phyloP scores from a whole-genome alignment of 1,139 yeast species.

The Candida buenavistaensis region DNA sequence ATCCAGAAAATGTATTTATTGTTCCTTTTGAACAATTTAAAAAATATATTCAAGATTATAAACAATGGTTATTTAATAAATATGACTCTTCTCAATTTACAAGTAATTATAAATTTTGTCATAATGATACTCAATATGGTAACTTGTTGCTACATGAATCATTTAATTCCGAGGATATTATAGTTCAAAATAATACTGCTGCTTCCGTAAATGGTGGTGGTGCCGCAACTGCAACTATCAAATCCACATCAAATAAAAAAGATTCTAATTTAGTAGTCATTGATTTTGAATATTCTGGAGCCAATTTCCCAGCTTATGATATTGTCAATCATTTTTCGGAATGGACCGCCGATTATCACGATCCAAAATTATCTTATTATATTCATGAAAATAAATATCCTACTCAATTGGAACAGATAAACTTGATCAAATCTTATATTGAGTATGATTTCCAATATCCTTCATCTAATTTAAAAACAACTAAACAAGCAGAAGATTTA shows the following conservation, averaged over 20 bases:
- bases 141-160: slow-evolving; percentile 61
- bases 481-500: slow-evolving; percentile 19
- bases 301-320: slow-evolving; percentile 89
- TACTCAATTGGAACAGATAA: slow-evolving; percentile 60
- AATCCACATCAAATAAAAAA: slow-evolving; percentile 33
- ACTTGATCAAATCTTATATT: slow-evolving; percentile 73
- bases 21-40: slow-evolving; percentile 52
- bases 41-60: slow-evolving; percentile 47
- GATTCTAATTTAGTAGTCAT: slow-evolving; percentile 87
- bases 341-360: slow-evolving; percentile 95
- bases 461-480: slow-evolving; percentile 29
- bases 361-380: slow-evolving; percentile 59
- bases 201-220: no score
- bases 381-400: slow-evolving; percentile 65
- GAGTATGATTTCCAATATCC: slow-evolving; percentile 50
- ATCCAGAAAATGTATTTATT: slow-evolving; percentile 47
- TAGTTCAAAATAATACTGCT: no score
- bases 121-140: slow-evolving; percentile 96
- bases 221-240: slow-evolving; percentile 21
- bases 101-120: slow-evolving; percentile 72
- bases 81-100: slow-evolving; percentile 49
- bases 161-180: slow-evolving; percentile 36
- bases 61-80: slow-evolving; percentile 59
- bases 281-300: slow-evolving; percentile 94
- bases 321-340: slow-evolving; percentile 87